Conservation (phyloP, 2,329 filamentous ascomycete genomes). For the Fusarium armeniacum region DNA sequence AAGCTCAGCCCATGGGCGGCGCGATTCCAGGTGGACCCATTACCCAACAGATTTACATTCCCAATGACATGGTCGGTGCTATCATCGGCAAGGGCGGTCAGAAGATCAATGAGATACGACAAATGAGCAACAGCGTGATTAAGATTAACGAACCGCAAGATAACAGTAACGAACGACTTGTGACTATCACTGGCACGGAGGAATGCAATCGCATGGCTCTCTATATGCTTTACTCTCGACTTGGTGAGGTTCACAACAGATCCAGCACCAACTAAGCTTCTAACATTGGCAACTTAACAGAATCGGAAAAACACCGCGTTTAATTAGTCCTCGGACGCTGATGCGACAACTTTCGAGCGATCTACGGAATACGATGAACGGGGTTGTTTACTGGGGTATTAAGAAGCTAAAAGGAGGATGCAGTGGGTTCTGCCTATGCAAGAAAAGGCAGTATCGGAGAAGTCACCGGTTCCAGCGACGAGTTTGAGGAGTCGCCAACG, state of each 20-base stretch:
- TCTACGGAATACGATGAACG: constrained; percentile 19
- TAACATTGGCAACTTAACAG: constrained; percentile 52
- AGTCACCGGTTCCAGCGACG: constrained; percentile 8
- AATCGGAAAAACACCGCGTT: constrained; percentile 63
- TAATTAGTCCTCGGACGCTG: constrained; percentile 45
- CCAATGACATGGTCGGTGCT: constrained; percentile 99
- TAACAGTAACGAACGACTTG: constrained; percentile 97
- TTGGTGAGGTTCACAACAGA: constrained; percentile 74
- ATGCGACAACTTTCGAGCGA: constrained; percentile 34
- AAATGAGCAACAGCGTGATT: constrained; percentile 97
- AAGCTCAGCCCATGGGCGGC: constrained; percentile 80
- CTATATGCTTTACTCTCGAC: constrained; percentile 98
- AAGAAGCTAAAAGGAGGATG: constrained; percentile 45
- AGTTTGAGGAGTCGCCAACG: constrained; percentile 18
- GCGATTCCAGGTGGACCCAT: constrained; percentile 74
- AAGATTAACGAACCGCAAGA: constrained; percentile 99
- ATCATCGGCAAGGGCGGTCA: constrained; percentile 99
- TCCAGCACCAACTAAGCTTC: constrained; percentile 44
- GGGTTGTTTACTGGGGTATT: constrained; percentile 22
- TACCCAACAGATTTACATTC: constrained; percentile 98
- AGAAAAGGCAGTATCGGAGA: constrained; percentile 10
- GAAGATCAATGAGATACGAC: constrained; percentile 99
- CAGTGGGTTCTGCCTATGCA: constrained; percentile 28
- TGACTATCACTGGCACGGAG: constrained; percentile 96
- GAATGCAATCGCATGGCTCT: constrained; percentile 99